Evolutionary conservation across 306 rosid genomes (phyloP).

Genomic region (Vigna trinervia): DNA sequence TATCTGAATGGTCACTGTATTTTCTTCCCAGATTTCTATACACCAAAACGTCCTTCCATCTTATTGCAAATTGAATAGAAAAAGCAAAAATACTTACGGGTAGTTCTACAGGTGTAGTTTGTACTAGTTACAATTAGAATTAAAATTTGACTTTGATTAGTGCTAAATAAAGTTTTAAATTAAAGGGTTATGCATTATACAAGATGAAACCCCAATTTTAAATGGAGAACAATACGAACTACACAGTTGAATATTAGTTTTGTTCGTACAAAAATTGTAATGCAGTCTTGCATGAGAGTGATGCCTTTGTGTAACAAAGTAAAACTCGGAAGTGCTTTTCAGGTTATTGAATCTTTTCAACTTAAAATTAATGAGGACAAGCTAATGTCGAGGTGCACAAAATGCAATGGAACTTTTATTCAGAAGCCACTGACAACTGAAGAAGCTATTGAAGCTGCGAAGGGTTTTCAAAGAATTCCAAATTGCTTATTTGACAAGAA

Average conservation of each 20-base stretch:
- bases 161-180: too few species aligned
- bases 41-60: background rate
- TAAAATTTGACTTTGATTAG: too few species aligned
- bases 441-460: conserved; percentile 91
- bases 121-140: too few species aligned
- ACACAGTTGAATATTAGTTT: too few species aligned
- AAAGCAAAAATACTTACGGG: too few species aligned
- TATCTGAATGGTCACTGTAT: conserved; percentile 7
- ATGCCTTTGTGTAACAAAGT: conserved; percentile 32
- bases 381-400: conserved; percentile 89
- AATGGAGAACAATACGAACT: too few species aligned
- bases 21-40: background rate
- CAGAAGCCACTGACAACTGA: conserved; percentile 83
- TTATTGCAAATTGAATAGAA: conserved; percentile 4
- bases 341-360: conserved; percentile 85
- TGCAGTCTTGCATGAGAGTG: conserved; percentile 30
- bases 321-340: conserved; percentile 43
- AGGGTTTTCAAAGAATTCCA: conserved; percentile 88
- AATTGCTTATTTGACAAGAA: conserved; percentile 84
- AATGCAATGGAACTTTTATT: conserved; percentile 92
- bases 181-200: too few species aligned
- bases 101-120: too few species aligned
- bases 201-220: too few species aligned
- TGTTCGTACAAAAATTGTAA: background rate
- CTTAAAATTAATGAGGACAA: conserved; percentile 76